phyloP scores from a whole-genome alignment of 805 yeast species.

The Starmerella stellata region DNA sequence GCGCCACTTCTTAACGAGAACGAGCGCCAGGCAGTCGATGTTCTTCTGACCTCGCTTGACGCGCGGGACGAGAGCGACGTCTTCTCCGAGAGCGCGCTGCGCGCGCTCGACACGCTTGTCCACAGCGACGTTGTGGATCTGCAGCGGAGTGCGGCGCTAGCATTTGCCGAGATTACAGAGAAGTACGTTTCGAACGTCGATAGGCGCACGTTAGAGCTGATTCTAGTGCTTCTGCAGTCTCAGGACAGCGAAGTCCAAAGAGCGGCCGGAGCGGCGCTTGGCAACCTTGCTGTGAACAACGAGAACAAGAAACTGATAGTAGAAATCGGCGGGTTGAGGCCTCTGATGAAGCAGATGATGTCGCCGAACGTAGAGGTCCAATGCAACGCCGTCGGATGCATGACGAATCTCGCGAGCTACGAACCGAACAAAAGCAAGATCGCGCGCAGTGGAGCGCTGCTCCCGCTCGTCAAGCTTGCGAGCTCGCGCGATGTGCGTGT shows the following conservation, averaged over 20 bases:
- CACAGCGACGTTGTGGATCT: constrained; percentile 87
- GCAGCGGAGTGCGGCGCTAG: constrained; percentile 92
- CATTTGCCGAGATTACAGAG: constrained; percentile 96
- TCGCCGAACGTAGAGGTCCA: constrained; percentile 93
- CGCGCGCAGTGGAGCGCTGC: constrained; percentile 88
- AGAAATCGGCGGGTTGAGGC: constrained; percentile 95
- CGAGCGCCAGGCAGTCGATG: constrained; percentile 90
- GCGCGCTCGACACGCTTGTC: constrained; percentile 80
- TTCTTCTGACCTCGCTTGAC: constrained; percentile 72
- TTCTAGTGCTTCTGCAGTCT: constrained; percentile 66
- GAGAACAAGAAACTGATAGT: constrained; percentile 86
- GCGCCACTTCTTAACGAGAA: constrained; percentile 83
- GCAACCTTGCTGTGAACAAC: constrained; percentile 93
- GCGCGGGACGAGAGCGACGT: constrained; percentile 79
- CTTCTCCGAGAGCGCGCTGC: constrained; percentile 60
- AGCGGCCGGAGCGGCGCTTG: constrained; percentile 97
- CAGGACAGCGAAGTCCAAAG: constrained; percentile 89
- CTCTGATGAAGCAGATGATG: constrained; percentile 93
- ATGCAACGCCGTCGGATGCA: constrained; percentile 98
- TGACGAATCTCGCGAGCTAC: constrained; percentile 92
- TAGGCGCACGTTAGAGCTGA: constrained; percentile 84
- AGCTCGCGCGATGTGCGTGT: constrained; percentile 88
- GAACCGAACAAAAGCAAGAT: constrained; percentile 92
- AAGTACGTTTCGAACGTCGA: constrained; percentile 73
- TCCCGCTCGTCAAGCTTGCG: constrained; percentile 86